Evolutionary conservation across 306 rosid species (phyloP), one percentile per base, ranked within the genome.

Genomic region (Hylodesmum podocarpum): DNA sequence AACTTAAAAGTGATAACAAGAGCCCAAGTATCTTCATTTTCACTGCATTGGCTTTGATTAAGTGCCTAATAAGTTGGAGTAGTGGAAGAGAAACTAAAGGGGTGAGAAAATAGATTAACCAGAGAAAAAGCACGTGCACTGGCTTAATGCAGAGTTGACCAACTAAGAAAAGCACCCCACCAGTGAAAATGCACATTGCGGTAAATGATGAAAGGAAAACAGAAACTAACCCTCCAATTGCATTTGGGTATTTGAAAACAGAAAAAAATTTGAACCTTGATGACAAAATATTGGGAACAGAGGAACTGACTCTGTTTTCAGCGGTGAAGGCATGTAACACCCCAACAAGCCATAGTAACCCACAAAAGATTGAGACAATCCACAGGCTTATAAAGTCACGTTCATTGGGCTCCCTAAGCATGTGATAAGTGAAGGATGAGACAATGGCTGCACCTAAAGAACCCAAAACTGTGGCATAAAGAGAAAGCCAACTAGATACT

Each of bases 281-380:
- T 3, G 69, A 65, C 22, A 49, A 14, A 8, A 65, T 67, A 6
- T 70, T n/a, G 16, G 37, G 19, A 21, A 62, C n/a, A 22, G 37
- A n/a, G n/a, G n/a, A 47, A 7, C 7, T 29, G 1, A 83, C 67
- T 75, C 91, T 82, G 15, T 62, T 80, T 0, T 78, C 53, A 9
- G 86, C 64, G 25, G 86, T 73, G 14, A 89, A 22, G 2, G 70
- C 85, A 69, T 94, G 97, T n/a, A 90, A 4, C 3, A 83, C 37
- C 0, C 98, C 98, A 10, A 80, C 78, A 1, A 90, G 70, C 98
- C 98, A 94, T 4, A 61, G 83, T 0, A 94, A 73, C 66, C 97
- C 98, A 66, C 91, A 84, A 65, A 88, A 94, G 66, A 94, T 91
- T 16, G 98, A 83, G 1, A 94, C 97, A 0, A 94, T 66, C 97